Conservation (phyloP, 371 early-diverging fungal species). For the Funneliformis caledonium region DNA sequence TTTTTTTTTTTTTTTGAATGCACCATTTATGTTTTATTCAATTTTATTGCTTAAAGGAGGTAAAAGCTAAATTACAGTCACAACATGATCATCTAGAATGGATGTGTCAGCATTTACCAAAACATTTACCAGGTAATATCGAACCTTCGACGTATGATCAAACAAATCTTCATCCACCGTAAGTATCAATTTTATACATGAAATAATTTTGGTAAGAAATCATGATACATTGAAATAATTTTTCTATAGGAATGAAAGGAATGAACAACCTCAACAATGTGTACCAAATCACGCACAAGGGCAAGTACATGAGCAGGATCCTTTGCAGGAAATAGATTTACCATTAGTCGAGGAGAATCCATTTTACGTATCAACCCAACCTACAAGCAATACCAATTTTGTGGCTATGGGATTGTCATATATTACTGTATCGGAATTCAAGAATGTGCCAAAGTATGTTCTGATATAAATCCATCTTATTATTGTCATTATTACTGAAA, state of each 20-base stretch:
- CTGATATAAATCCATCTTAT: background rate
- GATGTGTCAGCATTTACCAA: slow-evolving; percentile 19
- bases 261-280: too few species aligned
- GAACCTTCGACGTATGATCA: background rate
- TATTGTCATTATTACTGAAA: background rate
- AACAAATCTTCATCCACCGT: background rate
- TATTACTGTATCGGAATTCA: slow-evolving; percentile 23
- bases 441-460: slow-evolving; percentile 30
- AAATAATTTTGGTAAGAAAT: background rate
- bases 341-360: background rate
- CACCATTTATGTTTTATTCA: background rate
- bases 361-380: background rate
- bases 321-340: background rate
- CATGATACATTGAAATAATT: background rate
- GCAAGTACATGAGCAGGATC: background rate
- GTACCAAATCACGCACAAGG: too few species aligned
- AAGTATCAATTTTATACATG: background rate
- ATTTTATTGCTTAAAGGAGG: slow-evolving; percentile 8
- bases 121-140: slow-evolving; percentile 33
- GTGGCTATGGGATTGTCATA: background rate
- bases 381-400: background rate
- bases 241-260: background rate
- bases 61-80: slow-evolving; percentile 16
- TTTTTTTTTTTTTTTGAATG: background rate
- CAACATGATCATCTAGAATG: slow-evolving; percentile 12